Evolutionary conservation across 139 green algal genomes (phyloP), one percentile per base, ranked within the genome.

Genomic region (Micractinium conductrix): DNA sequence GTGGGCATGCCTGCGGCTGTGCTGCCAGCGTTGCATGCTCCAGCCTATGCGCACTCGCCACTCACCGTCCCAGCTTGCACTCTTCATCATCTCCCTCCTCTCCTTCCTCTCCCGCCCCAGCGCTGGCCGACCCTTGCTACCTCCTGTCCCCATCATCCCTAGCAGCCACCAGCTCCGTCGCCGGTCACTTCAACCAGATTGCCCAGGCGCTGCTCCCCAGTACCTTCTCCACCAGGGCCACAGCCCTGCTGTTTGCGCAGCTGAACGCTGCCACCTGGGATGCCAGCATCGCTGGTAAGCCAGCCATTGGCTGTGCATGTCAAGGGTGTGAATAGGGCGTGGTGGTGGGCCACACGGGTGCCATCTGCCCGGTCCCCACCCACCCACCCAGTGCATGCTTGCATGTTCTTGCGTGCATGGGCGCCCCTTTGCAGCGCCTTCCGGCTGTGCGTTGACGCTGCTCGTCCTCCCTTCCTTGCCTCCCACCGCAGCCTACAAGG

Each of bases 121-220:
- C n/a, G 1, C 63, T 38, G 8, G 5, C 63, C 63, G 5, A 42
- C n/a, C 28, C n/a, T 22, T n/a, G n/a, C n/a, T n/a, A n/a, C n/a
- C 80, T 28, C 9, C 26, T 43, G 68, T n/a, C n/a, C n/a, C n/a
- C n/a, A n/a, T n/a, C n/a, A n/a, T n/a, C n/a, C 68, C 37, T 43
- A n/a, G 80, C 70, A 50, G 71, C 53, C 38, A 83, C 83, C 33
- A 68, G 62, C 6, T 45, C 44, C 21, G 63, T 78, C 1, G 37
- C 55, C 14, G 58, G 82, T 22, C 72, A 71, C 72, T 63, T 42
- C 35, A 58, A 81, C 67, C 44, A 85, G 48, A 80, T 86, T 21
- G 53, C 79, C 44, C 65, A 70, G 63, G 14, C 19, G 22, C n/a
- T 88, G 55, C 68, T 88, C n/a, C 58, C 76, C 9, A 22, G n/a